Conservation (phyloP, 2,329 filamentous ascomycete species). For the Thelonectria olida region DNA sequence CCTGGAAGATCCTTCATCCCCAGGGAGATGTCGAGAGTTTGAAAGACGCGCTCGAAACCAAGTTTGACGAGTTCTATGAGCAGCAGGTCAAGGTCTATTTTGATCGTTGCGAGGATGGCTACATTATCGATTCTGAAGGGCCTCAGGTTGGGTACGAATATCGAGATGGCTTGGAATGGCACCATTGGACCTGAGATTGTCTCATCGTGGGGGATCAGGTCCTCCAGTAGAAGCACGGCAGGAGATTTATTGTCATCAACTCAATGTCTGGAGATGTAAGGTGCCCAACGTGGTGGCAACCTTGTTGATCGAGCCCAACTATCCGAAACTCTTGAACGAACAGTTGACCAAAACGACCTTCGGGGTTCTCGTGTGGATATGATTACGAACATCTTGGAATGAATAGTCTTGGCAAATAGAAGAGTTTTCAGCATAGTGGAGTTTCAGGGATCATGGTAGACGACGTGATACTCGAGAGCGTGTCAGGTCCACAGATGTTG, state of each 20-base stretch:
- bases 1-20: constrained; percentile 67
- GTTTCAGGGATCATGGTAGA: constrained; percentile 12
- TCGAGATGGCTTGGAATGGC: constrained; percentile 39
- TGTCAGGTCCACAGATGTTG: constrained; percentile 4
- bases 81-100: constrained; percentile 59
- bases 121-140: constrained; percentile 65
- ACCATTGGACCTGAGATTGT: constrained; percentile 38
- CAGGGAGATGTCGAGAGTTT: constrained; percentile 60
- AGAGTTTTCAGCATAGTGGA: constrained; percentile 22
- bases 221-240: not conserved
- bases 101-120: constrained; percentile 63
- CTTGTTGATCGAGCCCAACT: not conserved
- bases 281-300: not conserved
- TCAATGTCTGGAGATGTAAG: not conserved
- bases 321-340: not conserved
- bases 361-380: constrained; percentile 1
- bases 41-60: constrained; percentile 56
- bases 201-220: not conserved
- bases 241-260: not conserved
- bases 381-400: not conserved
- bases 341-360: not conserved
- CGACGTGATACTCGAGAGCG: constrained; percentile 8
- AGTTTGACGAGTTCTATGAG: constrained; percentile 64
- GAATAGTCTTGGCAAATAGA: constrained; percentile 13
- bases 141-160: constrained; percentile 50